Conservation (phyloP, 768 basidiomycete species). For the Hortiboletus campestris region DNA sequence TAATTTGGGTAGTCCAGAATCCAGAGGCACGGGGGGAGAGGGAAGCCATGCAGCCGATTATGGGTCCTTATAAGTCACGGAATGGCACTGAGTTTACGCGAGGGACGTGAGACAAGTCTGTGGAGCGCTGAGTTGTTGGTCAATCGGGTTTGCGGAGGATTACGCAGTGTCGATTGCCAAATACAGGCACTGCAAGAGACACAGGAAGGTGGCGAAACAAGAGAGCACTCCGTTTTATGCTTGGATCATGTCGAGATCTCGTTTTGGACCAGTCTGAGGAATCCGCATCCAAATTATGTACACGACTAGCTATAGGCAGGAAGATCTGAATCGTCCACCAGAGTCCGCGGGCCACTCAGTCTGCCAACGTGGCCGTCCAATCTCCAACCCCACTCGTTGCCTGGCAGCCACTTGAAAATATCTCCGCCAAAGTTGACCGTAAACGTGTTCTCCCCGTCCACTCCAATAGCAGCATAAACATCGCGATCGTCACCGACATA, state of each 20-base stretch:
- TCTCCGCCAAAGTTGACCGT: conserved; percentile 63
- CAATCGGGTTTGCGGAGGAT: too few species aligned
- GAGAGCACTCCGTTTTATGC: not conserved
- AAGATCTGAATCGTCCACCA: conserved; percentile 45
- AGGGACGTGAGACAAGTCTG: conserved; percentile 6
- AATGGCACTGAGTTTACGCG: conserved; percentile 7
- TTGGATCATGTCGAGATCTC: not conserved
- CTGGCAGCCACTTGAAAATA: conserved; percentile 59
- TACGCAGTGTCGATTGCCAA: not conserved
- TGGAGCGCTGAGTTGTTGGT: too few species aligned
- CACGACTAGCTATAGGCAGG: conserved; percentile 26
- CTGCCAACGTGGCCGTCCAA: conserved; percentile 61
- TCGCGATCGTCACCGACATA: conserved; percentile 51
- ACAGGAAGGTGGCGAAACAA: too few species aligned
- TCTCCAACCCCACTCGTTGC: conserved; percentile 64
- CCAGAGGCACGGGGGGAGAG: conserved; percentile 47
- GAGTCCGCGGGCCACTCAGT: conserved; percentile 25
- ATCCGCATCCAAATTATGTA: too few species aligned
- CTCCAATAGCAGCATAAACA: conserved; percentile 63
- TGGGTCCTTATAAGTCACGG: too few species aligned
- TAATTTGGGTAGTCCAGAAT: conserved; percentile 41
- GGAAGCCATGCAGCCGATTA: conserved; percentile 35
- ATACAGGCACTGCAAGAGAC: not conserved
- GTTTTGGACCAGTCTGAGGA: conserved; percentile 13
- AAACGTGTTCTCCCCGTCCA: conserved; percentile 44